A percentile compares a stretch with the other conserved stretches of the same genome.
phyloP scores from a whole-genome alignment of 2,329 filamentous ascomycete species.

The Pseudogymnoascus sp. region DNA sequence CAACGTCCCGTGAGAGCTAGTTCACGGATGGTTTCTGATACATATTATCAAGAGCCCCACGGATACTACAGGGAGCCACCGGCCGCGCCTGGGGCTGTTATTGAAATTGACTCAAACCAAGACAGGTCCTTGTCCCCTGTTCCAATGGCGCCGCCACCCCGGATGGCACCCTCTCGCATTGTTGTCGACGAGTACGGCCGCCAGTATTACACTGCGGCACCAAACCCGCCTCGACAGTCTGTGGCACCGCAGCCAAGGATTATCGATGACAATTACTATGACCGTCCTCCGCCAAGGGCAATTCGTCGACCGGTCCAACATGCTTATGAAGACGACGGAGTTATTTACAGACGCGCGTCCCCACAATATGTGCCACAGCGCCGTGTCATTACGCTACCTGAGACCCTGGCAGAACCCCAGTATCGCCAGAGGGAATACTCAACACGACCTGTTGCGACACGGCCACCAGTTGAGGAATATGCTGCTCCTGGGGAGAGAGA shows the following conservation, averaged over 20 bases:
- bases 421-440: constrained; percentile 53
- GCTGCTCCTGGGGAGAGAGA: constrained; percentile 34
- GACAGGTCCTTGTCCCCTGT: constrained; percentile 43
- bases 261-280: constrained; percentile 53
- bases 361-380: constrained; percentile 43
- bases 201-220: constrained; percentile 59
- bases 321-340: constrained; percentile 41
- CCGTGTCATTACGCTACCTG: constrained; percentile 55
- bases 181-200: constrained; percentile 77
- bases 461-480: constrained; percentile 37
- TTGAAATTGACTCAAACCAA: constrained; percentile 41
- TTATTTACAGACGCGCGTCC: constrained; percentile 43
- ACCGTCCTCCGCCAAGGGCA: constrained; percentile 37
- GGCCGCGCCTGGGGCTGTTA: constrained; percentile 37
- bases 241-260: constrained; percentile 41
- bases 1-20: constrained; percentile 19
- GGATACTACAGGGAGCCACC: constrained; percentile 38
- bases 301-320: constrained; percentile 26
- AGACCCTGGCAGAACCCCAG: constrained; percentile 41
- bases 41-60: constrained; percentile 24
- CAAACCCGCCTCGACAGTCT: constrained; percentile 40
- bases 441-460: constrained; percentile 35
- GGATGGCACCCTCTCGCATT: constrained; percentile 49
- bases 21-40: constrained; percentile 22
- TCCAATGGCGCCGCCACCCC: constrained; percentile 39